Conservation (phyloP, 495 filamentous ascomycete genomes). For the Umbilicaria muhlenbergii region DNA sequence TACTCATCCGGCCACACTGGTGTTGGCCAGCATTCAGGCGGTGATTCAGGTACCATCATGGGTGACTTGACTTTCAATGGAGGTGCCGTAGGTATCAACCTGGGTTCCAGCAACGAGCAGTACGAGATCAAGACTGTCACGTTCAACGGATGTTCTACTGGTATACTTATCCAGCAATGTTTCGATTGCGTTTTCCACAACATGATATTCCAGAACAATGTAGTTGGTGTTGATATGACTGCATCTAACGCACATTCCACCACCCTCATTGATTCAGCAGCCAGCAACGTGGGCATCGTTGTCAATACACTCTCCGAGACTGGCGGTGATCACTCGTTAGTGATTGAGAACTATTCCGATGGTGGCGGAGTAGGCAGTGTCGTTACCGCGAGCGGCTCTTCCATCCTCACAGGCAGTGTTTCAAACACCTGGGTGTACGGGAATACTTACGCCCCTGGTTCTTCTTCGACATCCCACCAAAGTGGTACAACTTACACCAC, state of each 20-base stretch:
- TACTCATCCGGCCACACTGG: constrained; percentile 40
- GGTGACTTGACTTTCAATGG: constrained; percentile 28
- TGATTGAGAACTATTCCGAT: constrained; percentile 23
- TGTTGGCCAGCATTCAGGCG: constrained; percentile 49
- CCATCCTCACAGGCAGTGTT: constrained; percentile 30
- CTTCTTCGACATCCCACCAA: constrained; percentile 12
- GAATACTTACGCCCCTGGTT: constrained; percentile 16
- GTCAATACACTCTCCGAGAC: constrained; percentile 5
- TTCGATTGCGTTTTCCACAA: constrained; percentile 27
- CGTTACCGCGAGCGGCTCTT: constrained; percentile 16
- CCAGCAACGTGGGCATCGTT: constrained; percentile 32
- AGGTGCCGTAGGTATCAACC: constrained; percentile 29
- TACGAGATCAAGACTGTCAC: constrained; percentile 32
- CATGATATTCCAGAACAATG: constrained; percentile 19
- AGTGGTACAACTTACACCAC: constrained; percentile 20
- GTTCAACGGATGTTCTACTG: constrained; percentile 26
- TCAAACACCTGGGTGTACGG: constrained; percentile 29
- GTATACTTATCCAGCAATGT: constrained; percentile 22
- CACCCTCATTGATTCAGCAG: constrained; percentile 27
- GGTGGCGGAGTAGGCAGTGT: constrained; percentile 17
- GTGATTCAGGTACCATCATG: constrained; percentile 2
- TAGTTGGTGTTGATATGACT: constrained; percentile 21
- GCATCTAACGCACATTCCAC: constrained; percentile 18
- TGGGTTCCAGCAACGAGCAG: constrained; percentile 30
- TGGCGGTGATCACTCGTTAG: constrained; percentile 16